Percentiles rank a stretch among this genome's conserved stretches.
These are phyloP conservation scores for Myriangium duriaei DNA, from an alignment of 2,329 filamentous ascomycete genomes.

Conservation along the genomic window DNA sequence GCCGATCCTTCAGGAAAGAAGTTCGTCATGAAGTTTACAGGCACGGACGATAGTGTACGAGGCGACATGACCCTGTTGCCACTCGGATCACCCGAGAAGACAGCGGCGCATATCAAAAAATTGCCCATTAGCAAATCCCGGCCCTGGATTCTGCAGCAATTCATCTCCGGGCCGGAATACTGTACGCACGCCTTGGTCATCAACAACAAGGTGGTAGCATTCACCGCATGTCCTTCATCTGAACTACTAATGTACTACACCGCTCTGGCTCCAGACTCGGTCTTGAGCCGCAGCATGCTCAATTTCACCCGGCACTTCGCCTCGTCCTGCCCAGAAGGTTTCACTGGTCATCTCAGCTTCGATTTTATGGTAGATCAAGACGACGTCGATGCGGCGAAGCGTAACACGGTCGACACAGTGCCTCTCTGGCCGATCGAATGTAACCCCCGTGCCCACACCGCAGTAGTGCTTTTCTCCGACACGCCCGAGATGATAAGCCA, in stretches of 20 bases:
- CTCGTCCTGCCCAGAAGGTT: constrained; percentile 30
- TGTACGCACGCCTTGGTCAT: constrained; percentile 60
- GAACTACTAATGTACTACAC: constrained; percentile 56
- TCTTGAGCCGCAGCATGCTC: constrained; percentile 48
- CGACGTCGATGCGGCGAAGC: constrained; percentile 20
- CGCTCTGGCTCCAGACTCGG: constrained; percentile 42
- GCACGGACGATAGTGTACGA: constrained; percentile 47
- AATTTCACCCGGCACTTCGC: constrained; percentile 51
- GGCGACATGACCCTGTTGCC: constrained; percentile 55
- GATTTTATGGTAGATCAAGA: constrained; percentile 52
- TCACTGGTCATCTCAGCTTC: constrained; percentile 62
- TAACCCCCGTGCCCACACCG: constrained; percentile 58
- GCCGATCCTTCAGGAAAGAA: constrained; percentile 23
- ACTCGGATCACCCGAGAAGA: constrained; percentile 39
- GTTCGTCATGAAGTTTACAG: constrained; percentile 57
- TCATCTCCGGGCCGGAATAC: constrained; percentile 52
- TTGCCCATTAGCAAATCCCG: constrained; percentile 42
- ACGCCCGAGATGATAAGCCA: constrained; percentile 33
- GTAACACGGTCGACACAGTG: constrained; percentile 17
- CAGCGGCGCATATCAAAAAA: constrained; percentile 40
- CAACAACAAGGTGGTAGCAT: constrained; percentile 50
- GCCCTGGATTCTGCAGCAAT: constrained; percentile 60
- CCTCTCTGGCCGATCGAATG: constrained; percentile 56
- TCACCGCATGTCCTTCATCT: constrained; percentile 52
- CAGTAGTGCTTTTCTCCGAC: constrained; percentile 46